Evolutionary conservation across 1,139 yeast species (phyloP).

Genomic region (Taphrina deformans): DNA sequence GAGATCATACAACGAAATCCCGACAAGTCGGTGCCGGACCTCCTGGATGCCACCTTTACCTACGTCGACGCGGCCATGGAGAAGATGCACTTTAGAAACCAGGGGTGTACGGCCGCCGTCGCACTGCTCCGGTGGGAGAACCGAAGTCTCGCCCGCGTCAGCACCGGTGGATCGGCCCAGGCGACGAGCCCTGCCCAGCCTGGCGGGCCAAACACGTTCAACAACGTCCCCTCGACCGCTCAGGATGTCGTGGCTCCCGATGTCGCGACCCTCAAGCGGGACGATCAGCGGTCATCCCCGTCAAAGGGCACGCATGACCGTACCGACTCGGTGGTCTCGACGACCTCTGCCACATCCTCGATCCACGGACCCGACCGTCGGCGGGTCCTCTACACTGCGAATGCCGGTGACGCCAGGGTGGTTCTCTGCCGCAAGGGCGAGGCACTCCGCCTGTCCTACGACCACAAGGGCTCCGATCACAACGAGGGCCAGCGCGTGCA

Average conservation of each 20-base stretch:
- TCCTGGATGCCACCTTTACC: constrained; percentile 53
- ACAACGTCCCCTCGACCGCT: background rate
- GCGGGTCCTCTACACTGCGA: constrained; percentile 84
- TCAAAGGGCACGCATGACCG: background rate
- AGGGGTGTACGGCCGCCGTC: constrained; percentile 96
- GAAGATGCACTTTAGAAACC: constrained; percentile 52
- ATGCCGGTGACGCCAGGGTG: constrained; percentile 91
- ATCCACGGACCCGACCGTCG: constrained; percentile 15
- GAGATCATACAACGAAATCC: constrained; percentile 51
- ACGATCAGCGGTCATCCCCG: background rate
- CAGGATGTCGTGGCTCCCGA: constrained; percentile 11
- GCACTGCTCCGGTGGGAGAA: constrained; percentile 88
- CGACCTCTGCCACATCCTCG: background rate
- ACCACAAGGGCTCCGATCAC: constrained; percentile 87
- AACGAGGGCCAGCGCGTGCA: constrained; percentile 74
- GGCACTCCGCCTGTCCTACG: constrained; percentile 81
- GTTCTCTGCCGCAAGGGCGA: constrained; percentile 67
- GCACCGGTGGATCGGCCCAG: background rate
- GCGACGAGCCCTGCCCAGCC: background rate
- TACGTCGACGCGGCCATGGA: constrained; percentile 72
- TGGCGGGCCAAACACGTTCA: background rate
- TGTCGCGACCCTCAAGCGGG: constrained; percentile 1
- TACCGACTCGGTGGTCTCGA: background rate
- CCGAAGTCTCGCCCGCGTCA: constrained; percentile 25
- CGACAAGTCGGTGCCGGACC: constrained; percentile 42